Percentiles rank a stretch among this genome's conserved stretches.
phyloP scores from a whole-genome alignment of 495 filamentous ascomycete genomes.

The Cercophora samala region DNA sequence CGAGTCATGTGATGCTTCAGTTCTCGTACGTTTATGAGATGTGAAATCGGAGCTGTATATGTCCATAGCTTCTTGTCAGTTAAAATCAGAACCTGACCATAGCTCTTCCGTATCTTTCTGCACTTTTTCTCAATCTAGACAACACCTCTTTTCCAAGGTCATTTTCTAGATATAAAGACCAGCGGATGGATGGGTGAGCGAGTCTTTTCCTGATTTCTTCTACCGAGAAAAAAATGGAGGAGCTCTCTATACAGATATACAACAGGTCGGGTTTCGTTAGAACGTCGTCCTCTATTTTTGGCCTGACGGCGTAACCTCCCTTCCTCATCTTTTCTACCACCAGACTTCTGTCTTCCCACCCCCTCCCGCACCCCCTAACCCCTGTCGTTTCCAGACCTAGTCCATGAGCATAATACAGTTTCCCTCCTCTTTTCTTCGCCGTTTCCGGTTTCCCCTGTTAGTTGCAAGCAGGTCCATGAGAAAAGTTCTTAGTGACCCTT shows the following conservation, averaged over 20 bases:
- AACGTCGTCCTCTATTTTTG: background rate
- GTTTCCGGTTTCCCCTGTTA: background rate
- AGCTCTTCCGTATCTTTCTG: background rate
- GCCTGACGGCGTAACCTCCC: background rate
- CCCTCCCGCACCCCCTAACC: background rate
- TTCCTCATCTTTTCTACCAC: background rate
- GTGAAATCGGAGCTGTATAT: background rate
- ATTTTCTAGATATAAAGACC: background rate
- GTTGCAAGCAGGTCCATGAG: background rate
- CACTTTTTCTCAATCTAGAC: background rate
- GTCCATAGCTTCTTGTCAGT: background rate
- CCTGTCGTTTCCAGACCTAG: background rate
- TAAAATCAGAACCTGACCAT: background rate
- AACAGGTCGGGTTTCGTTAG: background rate
- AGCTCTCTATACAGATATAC: background rate
- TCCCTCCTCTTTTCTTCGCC: background rate
- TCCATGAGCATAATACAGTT: background rate
- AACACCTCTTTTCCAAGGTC: background rate
- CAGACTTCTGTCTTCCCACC: background rate
- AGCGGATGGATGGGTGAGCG: background rate
- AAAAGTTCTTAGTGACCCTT: slow-evolving; percentile 45
- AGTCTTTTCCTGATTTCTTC: background rate
- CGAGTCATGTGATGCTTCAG: background rate
- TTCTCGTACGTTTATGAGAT: background rate
- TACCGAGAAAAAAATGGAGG: background rate